Evolutionary conservation across 305 asterid genomes (phyloP).

Genomic region (Solanum aculeatissimum): DNA sequence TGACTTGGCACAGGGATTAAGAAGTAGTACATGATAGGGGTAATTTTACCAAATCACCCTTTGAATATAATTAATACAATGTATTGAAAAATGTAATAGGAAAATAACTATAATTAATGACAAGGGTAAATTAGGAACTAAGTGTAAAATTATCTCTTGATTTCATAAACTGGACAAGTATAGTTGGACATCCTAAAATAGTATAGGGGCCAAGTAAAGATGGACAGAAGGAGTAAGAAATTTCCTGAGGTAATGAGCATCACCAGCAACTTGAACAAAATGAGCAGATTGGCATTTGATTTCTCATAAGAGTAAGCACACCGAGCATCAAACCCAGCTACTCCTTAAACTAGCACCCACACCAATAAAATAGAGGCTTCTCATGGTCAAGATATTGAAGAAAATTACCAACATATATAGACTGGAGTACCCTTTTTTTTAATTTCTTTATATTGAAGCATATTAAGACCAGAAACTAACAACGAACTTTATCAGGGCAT

Average conservation of each 20-base stretch:
- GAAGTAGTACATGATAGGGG: too few species aligned
- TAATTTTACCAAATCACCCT: too few species aligned
- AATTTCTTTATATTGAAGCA: background rate
- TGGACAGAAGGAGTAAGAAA: too few species aligned
- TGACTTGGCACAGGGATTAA: too few species aligned
- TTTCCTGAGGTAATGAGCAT: background rate
- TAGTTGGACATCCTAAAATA: too few species aligned
- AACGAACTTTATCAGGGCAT: background rate
- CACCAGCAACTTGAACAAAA: background rate
- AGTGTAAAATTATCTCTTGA: too few species aligned
- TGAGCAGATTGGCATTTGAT: background rate
- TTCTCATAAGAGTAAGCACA: background rate
- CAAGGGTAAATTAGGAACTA: too few species aligned
- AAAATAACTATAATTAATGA: too few species aligned
- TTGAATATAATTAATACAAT: too few species aligned
- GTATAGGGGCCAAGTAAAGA: too few species aligned
- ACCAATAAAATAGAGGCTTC: background rate
- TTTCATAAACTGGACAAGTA: too few species aligned
- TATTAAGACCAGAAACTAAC: background rate
- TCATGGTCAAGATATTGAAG: background rate
- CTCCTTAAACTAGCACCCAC: background rate
- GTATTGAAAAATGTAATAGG: too few species aligned
- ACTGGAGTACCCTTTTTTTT: background rate
- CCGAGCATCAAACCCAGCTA: background rate
- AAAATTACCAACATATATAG: background rate